Evolutionary conservation across 2,329 filamentous ascomycete genomes (phyloP).

Genomic region (Corynespora cassiicola): DNA sequence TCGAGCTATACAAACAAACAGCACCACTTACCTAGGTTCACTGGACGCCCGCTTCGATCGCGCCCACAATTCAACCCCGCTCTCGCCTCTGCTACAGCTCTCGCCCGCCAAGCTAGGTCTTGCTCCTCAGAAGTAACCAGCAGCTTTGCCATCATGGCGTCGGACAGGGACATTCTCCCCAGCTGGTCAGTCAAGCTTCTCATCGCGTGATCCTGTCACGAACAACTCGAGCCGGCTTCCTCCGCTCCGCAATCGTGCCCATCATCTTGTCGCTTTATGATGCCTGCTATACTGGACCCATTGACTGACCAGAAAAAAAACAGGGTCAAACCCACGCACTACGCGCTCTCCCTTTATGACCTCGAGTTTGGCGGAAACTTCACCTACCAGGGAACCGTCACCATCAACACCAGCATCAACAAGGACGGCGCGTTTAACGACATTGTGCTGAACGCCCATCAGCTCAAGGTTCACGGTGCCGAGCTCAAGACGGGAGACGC

Average conservation of each 20-base stretch:
- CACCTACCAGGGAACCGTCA: constrained; percentile 85
- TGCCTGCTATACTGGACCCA: no score
- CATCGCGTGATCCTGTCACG: no score
- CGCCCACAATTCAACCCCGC: constrained; percentile 18
- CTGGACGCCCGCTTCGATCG: no score
- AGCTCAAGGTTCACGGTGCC: constrained; percentile 76
- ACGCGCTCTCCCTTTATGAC: constrained; percentile 80
- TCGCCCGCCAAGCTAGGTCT: constrained; percentile 29
- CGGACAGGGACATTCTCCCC: constrained; percentile 55
- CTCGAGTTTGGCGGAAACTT: constrained; percentile 75
- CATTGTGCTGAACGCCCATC: constrained; percentile 83
- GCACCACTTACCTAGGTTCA: constrained; percentile 20
- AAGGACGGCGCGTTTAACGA: constrained; percentile 69
- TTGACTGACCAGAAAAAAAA: constrained; percentile 21
- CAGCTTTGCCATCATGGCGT: constrained; percentile 49
- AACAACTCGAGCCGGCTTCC: no score
- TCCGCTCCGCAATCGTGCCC: no score
- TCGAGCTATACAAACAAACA: constrained; percentile 18
- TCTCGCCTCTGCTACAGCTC: constrained; percentile 15
- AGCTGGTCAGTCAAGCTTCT: constrained; percentile 49
- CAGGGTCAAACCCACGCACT: constrained; percentile 83
- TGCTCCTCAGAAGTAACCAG: constrained; percentile 41
- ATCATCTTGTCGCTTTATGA: no score
- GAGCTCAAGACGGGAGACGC: constrained; percentile 67
- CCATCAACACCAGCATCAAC: constrained; percentile 76